Base-by-base conservation (phyloP, 768 basidiomycete species). In the Boletus sp. region DNA sequence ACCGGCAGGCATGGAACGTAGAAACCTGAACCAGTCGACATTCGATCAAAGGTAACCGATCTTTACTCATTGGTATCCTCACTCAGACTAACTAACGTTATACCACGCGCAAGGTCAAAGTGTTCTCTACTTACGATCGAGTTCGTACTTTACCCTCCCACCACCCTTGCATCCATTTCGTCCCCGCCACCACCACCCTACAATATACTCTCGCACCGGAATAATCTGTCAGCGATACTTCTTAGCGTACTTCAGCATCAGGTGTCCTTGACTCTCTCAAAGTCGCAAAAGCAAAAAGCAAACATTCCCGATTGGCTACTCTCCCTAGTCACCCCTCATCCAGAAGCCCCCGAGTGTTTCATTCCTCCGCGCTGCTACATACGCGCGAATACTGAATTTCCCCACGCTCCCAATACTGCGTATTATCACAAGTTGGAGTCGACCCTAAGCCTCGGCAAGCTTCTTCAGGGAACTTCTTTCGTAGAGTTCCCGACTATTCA, bases 401-500 rank as follows among this genome's bases (percentile, higher is more conserved):
- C 59, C 2, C 48, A 51, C 30, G 33, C 45, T 50, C 64, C 58
- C 45, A 74, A 66, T 61, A 62, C 63, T 47, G 74, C 70, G 7
- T 63, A 58, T 43, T 88, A 83, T 65, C 79, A 87, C 64, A 78
- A 77, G 33, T 70, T 93, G 13, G 82, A 88, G 47, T 71, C 79
- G 3, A 65, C 70, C 4, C 60, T 77, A 40, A 68, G 77, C 23
- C 74, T 95, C 27, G 62, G 66, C 10, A 62, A 66, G 25, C 70
- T 78, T 8, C 72, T 96, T 42, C 76, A 74, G 34, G 71, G 82
- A 47, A 88, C 82, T 40, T 74, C 81, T 29, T 93, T 93, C 68
- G 79, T 88, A 32, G 93, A 96, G 68, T 96, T 82, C 64, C 93
- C 93, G 7, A 85, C 84, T 1, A 82, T 96, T 42, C 87, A 93